Evolutionary conservation across 2,329 filamentous ascomycete species (phyloP), one percentile per base, ranked within the genome.

Genomic region (Akanthomyces lecanii): DNA sequence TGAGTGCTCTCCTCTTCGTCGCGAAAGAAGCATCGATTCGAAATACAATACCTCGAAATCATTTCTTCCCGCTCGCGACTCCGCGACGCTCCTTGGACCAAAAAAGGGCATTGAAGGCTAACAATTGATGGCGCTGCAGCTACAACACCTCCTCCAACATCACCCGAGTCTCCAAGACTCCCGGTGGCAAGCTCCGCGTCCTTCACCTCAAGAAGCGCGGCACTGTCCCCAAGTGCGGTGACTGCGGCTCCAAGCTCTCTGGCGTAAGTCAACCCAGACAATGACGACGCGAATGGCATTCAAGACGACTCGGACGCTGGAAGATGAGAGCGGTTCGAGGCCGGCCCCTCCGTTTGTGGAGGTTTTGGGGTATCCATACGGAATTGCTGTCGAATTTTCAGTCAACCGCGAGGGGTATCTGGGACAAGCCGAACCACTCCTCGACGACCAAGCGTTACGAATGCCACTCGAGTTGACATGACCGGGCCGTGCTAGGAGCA

Each of bases 181-280:
- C 96, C 72, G 96, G 95, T 80, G 95, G 95, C 79, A 87, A 94
- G 80, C 89, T 97, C 76, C 89, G 95, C 80, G 89, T 97, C 78
- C 90, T 98, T 74, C 94, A 99, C 89, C 93, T 97, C 86, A 98
- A 98, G 91, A 99, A 99, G 92, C 91, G 89, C 80, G 95, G 93
- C 74, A 96, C 92, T 79, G 90, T 93, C 70, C 95, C 95, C 78
- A 99, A 99, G 87, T 99, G 95, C 80, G 91, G 96, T 87, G 95
- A 99, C 87, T 99, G 96, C 78, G 95, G 95, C 77, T 88, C 87
- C 84, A 98, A 98, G 86, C 90, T 99, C 76, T 88, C 92, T 78
- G 95, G 95, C 81, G 93, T 99, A 91, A 90, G 92, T 96, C 55
- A 54, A 59, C 21, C 21, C 62, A 48, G 33, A 33, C 55, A 38